Evolutionary conservation across 2,329 filamentous ascomycete species (phyloP), one percentile per base, ranked within the genome.

Genomic region (Cordyceps cateniannulata): DNA sequence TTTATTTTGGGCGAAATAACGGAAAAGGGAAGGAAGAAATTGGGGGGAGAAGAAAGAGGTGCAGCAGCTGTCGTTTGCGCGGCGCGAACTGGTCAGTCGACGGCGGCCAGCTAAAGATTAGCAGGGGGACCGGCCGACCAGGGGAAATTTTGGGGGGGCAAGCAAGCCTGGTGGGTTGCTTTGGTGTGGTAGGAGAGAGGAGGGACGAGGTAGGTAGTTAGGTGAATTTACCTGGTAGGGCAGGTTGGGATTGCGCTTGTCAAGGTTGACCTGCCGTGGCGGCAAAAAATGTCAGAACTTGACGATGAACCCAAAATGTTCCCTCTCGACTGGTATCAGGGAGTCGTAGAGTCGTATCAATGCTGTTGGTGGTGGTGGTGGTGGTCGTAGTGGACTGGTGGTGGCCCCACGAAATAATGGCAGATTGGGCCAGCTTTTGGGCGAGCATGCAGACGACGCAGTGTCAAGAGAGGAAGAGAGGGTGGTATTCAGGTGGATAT

Each of bases 61-160:
- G 47, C 55, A 47, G 24, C 44, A 47, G 35, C 32, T 32, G 32
- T 57, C 44, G 44, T 57, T 48, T 57, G 54, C 54, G 49, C 49
- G 29, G 38, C 22, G 42, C 29, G 29, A 45, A 48, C 53, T 35
- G 42, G 40, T 47, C 8, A 24, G 24, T 42, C 25, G 25, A 45
- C n/a, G n/a, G 42, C 12, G n/a, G 42, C 42, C 42, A 45, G 42
- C 20, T 45, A 45, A 20, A 45, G 18, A 20, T 22, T 25, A 25
- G 44, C 20, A 47, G 44, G 22, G 44, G 44, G 22, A 8, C 44
- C 44, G 38, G 38, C 18, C 14, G 22, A 25, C 44, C 44, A 16
- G 44, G 44, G 20, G n/a, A 42, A 20, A 25, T 45, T 51, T 54
- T 29, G 14, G 52, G 40, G 25, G 52, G 52, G 52, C 52, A 55